phyloP scores from a whole-genome alignment of 352 stramenopile species.

The Pseudoperonospora humuli region DNA sequence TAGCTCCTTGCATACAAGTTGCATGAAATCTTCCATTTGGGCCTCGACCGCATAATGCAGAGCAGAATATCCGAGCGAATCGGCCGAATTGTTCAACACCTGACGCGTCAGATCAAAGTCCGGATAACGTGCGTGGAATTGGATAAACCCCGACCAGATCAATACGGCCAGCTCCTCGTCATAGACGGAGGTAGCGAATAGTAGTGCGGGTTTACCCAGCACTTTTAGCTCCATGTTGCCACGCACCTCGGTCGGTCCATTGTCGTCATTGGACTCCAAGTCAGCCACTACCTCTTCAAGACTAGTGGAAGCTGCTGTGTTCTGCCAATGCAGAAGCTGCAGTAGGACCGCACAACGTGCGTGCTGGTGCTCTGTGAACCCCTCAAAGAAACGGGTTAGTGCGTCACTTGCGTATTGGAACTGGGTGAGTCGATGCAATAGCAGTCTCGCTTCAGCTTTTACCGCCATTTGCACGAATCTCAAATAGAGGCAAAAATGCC shows the following conservation, averaged over 20 bases:
- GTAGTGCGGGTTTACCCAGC: conserved; percentile 69
- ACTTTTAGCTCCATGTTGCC: conserved; percentile 41
- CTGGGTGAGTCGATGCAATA: conserved; percentile 52
- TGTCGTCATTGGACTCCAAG: conserved; percentile 16
- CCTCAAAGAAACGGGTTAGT: conserved; percentile 41
- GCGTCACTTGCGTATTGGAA: conserved; percentile 44
- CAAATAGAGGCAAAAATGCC: conserved; percentile 5
- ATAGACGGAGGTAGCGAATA: conserved; percentile 80
- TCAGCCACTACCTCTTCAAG: conserved; percentile 31
- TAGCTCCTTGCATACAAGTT: conserved; percentile 21
- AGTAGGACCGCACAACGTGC: conserved; percentile 21
- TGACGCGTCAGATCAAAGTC: conserved; percentile 48
- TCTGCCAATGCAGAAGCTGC: conserved; percentile 49
- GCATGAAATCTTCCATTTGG: conserved; percentile 50
- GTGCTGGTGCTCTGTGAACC: conserved; percentile 11
- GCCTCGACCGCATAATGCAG: conserved; percentile 74
- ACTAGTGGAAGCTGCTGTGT: conserved; percentile 10
- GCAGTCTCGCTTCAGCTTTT: conserved; percentile 25
- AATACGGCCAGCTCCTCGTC: conserved; percentile 68
- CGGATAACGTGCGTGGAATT: conserved; percentile 31
- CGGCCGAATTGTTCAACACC: conserved; percentile 57
- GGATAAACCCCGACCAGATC: conserved; percentile 50
- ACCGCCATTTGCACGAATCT: conserved; percentile 8
- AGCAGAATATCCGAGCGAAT: conserved; percentile 60
- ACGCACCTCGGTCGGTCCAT: conserved; percentile 2